Conservation (phyloP, 108 stramenopile species). For the Conticribra guillardii region DNA sequence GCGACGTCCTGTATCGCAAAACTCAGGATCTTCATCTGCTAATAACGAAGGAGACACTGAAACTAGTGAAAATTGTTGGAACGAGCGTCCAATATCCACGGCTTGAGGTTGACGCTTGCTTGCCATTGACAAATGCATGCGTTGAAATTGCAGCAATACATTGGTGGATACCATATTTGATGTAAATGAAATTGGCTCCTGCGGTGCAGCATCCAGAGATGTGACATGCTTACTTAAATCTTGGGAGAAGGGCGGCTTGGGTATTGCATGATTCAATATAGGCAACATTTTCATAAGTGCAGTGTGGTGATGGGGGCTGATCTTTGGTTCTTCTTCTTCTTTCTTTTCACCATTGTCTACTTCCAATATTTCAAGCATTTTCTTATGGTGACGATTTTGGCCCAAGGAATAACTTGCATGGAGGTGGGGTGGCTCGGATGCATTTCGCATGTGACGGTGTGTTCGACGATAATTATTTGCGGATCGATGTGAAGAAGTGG, state of each 20-base stretch:
- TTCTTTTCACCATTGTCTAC: conserved; percentile 9
- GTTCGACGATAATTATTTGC: too few relatives aligned
- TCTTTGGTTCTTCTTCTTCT: conserved; percentile 30
- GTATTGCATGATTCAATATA: conserved; percentile 43
- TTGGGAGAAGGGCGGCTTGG: conserved; percentile 49
- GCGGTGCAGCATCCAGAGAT: conserved; percentile 12
- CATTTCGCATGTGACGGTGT: too few relatives aligned
- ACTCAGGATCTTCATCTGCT: conserved; percentile 22
- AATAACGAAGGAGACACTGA: conserved; percentile 30
- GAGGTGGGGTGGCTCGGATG: too few relatives aligned
- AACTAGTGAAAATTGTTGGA: conserved; percentile 52
- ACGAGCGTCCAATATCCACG: conserved; percentile 24
- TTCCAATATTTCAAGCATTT: conserved; percentile 52
- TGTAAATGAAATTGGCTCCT: conserved; percentile 41
- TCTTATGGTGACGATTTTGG: conserved; percentile 55
- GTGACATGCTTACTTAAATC: conserved; percentile 44
- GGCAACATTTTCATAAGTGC: too few relatives aligned
- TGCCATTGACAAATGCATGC: conserved; percentile 46
- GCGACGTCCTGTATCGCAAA: conserved; percentile 23
- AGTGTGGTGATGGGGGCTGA: too few relatives aligned
- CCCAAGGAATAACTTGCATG: conserved; percentile 50
- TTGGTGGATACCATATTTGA: conserved; percentile 24
- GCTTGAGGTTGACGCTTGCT: conserved; percentile 26
- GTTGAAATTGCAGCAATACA: conserved; percentile 40
- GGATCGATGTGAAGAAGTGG: too few relatives aligned